phyloP scores from a whole-genome alignment of 306 rosid genomes.

The Rosa chinensis region DNA sequence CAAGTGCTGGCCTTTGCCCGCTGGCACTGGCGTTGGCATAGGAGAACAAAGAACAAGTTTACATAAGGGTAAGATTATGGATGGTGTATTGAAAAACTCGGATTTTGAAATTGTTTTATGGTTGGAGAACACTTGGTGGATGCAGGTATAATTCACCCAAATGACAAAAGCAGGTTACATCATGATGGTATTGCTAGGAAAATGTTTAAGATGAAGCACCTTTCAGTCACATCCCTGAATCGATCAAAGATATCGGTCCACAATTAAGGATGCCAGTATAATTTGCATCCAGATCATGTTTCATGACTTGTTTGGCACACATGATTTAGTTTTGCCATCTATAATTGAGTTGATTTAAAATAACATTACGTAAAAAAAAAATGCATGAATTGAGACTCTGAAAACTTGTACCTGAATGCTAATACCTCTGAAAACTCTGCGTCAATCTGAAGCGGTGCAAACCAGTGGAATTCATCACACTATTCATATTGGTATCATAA shows the following conservation, averaged over 20 bases:
- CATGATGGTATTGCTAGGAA: background rate
- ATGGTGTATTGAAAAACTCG: background rate
- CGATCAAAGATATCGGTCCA: background rate
- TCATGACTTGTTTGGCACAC: background rate
- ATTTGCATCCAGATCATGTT: background rate
- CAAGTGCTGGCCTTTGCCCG: background rate
- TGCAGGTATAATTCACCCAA: background rate
- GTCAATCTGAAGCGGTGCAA: slow-evolving; percentile 62
- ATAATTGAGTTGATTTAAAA: background rate
- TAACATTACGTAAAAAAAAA: background rate
- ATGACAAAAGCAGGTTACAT: background rate
- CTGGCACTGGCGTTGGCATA: background rate
- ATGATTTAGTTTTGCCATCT: background rate
- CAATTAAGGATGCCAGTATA: background rate
- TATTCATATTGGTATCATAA: background rate
- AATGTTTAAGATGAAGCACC: background rate
- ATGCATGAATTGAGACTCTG: background rate
- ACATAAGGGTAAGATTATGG: background rate
- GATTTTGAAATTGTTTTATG: background rate
- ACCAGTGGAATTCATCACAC: slow-evolving; percentile 19
- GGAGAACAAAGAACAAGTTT: background rate
- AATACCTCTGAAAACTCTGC: slow-evolving; percentile 70
- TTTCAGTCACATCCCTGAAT: slow-evolving; percentile 2
- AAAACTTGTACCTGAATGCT: slow-evolving; percentile 66
- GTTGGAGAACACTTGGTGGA: background rate